These are phyloP conservation scores for Stagonosporopsis vannaccii DNA, from an alignment of 2,329 filamentous ascomycete species.

Conservation along the genomic window DNA sequence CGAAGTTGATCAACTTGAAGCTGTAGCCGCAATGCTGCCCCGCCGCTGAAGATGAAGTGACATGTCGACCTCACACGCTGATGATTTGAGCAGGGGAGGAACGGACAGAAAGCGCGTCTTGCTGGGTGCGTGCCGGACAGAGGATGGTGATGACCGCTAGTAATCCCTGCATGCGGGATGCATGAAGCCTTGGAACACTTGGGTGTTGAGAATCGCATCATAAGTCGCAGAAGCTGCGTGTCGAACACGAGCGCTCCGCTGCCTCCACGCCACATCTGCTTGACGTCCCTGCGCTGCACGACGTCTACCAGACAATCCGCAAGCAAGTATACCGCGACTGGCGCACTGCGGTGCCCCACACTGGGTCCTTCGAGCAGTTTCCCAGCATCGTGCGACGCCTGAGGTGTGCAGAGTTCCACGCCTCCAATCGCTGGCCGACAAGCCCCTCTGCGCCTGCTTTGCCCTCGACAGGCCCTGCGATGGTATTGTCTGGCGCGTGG, in stretches of 20 bases:
- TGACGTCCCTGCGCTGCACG: conserved; percentile 3
- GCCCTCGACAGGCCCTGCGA: conserved; percentile 17
- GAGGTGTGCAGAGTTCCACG: conserved; percentile 12
- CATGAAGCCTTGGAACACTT: conserved; percentile 17
- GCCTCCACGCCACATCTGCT: neutral
- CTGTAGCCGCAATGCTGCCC: conserved; percentile 4
- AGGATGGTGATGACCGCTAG: neutral
- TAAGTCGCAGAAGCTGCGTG: conserved; percentile 8
- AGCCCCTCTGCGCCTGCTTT: conserved; percentile 7
- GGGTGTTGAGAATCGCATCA: conserved; percentile 13
- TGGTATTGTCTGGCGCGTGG: conserved; percentile 38
- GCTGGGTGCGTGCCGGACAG: neutral
- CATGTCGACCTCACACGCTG: neutral
- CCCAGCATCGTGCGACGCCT: conserved; percentile 20
- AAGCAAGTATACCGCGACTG: neutral
- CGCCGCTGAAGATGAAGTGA: neutral
- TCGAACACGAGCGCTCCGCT: conserved; percentile 8
- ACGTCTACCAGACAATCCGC: neutral
- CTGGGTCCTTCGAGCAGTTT: conserved; percentile 6
- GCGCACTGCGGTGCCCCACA: conserved; percentile 12
- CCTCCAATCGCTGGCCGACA: conserved; percentile 7
- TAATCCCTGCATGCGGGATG: conserved; percentile 15
- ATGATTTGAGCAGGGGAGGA: neutral
- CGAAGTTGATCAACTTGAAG: conserved; percentile 1
- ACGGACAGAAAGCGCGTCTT: neutral